Base-by-base conservation (phyloP, 495 filamentous ascomycete genomes). In the Penicillium bovifimosum region DNA sequence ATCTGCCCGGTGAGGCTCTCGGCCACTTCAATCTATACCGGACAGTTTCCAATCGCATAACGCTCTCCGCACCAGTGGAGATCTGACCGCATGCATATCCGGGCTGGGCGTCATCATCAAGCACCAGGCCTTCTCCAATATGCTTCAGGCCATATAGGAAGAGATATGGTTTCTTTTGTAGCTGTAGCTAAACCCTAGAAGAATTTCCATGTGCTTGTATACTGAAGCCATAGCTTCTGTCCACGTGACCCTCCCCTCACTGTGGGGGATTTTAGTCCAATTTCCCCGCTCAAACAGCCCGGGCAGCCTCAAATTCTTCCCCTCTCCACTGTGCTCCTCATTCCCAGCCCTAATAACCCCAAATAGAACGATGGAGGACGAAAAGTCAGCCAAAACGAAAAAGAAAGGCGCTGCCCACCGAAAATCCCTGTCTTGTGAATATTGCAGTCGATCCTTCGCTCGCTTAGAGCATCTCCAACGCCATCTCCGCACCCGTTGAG, bases 401-500 rank as follows among this genome's bases (percentile, higher is more conserved):
- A 76, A 75, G 66, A 76, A 75, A 60, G 56, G 62, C 31, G 55
- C 68, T 40, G 55, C 66, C 47, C 70, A 75, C 56, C 71, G 74
- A 31, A 76, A 76, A 59, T 76, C 72, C 10, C 59, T 76, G 28
- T 71, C 72, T 17, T 79, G 74, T 45, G 73, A 71, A 63, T 76
- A 77, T 55, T 79, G 76, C 59, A 71, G 69, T 54, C 63, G 75
- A 51, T 72, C 74, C 34, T 79, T 79, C 58, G 75, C 72, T 50
- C 72, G 76, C 41, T 55, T 76, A 51, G 76, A 79, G 56, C 76
- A 79, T 67, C 72, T 79, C 55, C 73, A 76, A 66, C 71, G 76
- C 54, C 76, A 79, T 69, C 72, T 77, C 65, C 72, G 76, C 68
- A 79, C 76, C 58, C 77, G 76, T 79, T 69, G 69, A 71, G 68